Evolutionary conservation across 805 yeast genomes (phyloP).

Genomic region (Metschnikowia cerradonensis): DNA sequence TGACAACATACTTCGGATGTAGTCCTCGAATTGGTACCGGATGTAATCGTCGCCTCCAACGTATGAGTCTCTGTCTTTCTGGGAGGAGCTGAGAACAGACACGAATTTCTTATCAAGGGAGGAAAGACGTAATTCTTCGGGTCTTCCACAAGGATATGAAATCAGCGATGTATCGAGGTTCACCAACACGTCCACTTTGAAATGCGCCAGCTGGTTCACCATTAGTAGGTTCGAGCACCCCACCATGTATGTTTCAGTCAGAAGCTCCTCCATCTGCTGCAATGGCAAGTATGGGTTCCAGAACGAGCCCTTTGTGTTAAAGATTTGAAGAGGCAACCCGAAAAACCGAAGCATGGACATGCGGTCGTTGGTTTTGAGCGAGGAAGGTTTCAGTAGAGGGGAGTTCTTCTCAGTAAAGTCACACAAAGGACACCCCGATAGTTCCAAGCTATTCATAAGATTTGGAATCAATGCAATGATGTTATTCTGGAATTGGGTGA

Average conservation of each 20-base stretch:
- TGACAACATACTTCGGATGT: slow-evolving; percentile 70
- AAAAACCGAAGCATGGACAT: slow-evolving; percentile 71
- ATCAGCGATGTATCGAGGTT: slow-evolving; percentile 58
- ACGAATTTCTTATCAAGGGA: slow-evolving; percentile 71
- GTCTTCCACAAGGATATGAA: slow-evolving; percentile 38
- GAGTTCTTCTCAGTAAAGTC: slow-evolving; percentile 46
- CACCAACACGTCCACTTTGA: slow-evolving; percentile 66
- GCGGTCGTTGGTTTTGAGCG: slow-evolving; percentile 74
- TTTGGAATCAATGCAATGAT: slow-evolving; percentile 81
- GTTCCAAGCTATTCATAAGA: slow-evolving; percentile 64
- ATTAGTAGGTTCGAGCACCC: slow-evolving; percentile 88
- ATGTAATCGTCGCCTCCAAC: slow-evolving; percentile 73
- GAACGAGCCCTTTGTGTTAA: slow-evolving; percentile 75
- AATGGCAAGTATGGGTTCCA: slow-evolving; percentile 93
- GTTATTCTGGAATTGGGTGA: slow-evolving; percentile 81
- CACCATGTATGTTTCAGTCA: slow-evolving; percentile 61
- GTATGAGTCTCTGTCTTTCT: slow-evolving; percentile 27
- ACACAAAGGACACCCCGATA: slow-evolving; percentile 75
- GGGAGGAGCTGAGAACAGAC: slow-evolving; percentile 48
- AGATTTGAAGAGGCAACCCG: slow-evolving; percentile 84
- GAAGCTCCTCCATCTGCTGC: slow-evolving; percentile 80
- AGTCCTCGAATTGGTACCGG: slow-evolving; percentile 85
- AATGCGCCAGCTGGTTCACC: slow-evolving; percentile 54
- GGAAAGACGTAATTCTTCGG: slow-evolving; percentile 31
- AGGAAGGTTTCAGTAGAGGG: slow-evolving; percentile 52